Conservation (phyloP, 495 filamentous ascomycete genomes). For the Trichoderma orchidacearum region DNA sequence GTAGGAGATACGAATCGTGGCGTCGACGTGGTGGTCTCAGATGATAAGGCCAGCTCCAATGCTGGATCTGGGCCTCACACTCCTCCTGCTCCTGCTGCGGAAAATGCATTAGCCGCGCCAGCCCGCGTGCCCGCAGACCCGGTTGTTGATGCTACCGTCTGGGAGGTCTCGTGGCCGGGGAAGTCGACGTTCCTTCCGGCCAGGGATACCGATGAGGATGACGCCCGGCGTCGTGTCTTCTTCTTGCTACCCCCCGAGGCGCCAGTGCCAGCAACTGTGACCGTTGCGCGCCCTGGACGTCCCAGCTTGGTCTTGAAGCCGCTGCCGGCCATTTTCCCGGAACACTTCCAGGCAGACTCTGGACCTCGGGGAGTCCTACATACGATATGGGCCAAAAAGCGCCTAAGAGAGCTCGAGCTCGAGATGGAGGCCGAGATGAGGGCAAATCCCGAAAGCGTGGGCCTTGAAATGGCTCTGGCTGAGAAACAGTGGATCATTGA, state of each 20-base stretch:
- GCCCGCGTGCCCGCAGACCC: neutral
- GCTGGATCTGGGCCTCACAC: conserved; percentile 14
- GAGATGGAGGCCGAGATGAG: conserved; percentile 53
- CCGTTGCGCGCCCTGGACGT: conserved; percentile 32
- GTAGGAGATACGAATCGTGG: neutral
- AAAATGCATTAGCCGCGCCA: neutral
- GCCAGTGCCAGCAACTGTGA: conserved; percentile 52
- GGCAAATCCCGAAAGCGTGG: conserved; percentile 62
- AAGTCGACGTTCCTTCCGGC: conserved; percentile 55
- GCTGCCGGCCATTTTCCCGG: conserved; percentile 68
- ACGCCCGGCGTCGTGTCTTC: conserved; percentile 47
- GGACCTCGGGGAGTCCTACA: conserved; percentile 53
- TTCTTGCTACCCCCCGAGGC: conserved; percentile 57
- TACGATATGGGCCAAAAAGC: conserved; percentile 70
- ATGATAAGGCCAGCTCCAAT: neutral
- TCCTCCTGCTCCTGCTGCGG: neutral
- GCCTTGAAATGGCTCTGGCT: conserved; percentile 63
- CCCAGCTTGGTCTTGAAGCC: conserved; percentile 46
- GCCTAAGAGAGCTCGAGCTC: conserved; percentile 53
- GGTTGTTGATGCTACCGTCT: conserved; percentile 22
- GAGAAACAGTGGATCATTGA: conserved; percentile 62
- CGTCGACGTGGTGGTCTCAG: neutral
- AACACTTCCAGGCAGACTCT: conserved; percentile 29
- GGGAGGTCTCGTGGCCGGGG: conserved; percentile 67
- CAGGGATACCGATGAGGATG: conserved; percentile 30